These are phyloP conservation scores for Paramecium biaurelia DNA, from an alignment of 73 alveolate species.

Conservation along the genomic window DNA sequence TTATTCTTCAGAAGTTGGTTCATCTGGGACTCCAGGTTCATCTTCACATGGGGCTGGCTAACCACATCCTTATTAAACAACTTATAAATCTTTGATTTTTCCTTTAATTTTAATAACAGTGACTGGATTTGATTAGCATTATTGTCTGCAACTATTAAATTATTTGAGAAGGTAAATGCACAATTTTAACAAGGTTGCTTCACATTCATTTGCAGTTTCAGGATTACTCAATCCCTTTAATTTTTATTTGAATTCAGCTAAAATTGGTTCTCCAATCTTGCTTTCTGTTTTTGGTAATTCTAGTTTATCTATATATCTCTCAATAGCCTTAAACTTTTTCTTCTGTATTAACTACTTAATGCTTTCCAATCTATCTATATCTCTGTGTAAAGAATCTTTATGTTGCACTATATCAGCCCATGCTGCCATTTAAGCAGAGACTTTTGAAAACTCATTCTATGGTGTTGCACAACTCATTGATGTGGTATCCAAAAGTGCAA, in stretches of 20 bases:
- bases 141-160: slow-evolving; percentile 22
- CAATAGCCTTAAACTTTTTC: neutral
- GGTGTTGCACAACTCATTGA: slow-evolving; percentile 46
- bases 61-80: slow-evolving; percentile 29
- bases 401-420: slow-evolving; percentile 51
- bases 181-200: slow-evolving; percentile 1
- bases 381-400: neutral
- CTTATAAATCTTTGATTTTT: slow-evolving; percentile 36
- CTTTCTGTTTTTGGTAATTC: neutral
- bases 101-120: slow-evolving; percentile 45
- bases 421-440: slow-evolving; percentile 33
- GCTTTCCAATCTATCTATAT: neutral
- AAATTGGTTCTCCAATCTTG: slow-evolving; percentile 18
- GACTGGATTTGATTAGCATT: slow-evolving; percentile 32
- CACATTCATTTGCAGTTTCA: slow-evolving; percentile 9
- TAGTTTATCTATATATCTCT: neutral
- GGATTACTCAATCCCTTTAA: neutral
- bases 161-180: slow-evolving; percentile 30
- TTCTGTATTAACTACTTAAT: neutral
- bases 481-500: neutral
- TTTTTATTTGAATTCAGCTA: slow-evolving; percentile 11
- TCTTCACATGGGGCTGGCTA: slow-evolving; percentile 1
- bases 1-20: neutral
- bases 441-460: neutral
- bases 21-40: slow-evolving; percentile 22